Evolutionary conservation across 345 rosid species (phyloP).

Genomic region (Eucalyptus camaldulensis): DNA sequence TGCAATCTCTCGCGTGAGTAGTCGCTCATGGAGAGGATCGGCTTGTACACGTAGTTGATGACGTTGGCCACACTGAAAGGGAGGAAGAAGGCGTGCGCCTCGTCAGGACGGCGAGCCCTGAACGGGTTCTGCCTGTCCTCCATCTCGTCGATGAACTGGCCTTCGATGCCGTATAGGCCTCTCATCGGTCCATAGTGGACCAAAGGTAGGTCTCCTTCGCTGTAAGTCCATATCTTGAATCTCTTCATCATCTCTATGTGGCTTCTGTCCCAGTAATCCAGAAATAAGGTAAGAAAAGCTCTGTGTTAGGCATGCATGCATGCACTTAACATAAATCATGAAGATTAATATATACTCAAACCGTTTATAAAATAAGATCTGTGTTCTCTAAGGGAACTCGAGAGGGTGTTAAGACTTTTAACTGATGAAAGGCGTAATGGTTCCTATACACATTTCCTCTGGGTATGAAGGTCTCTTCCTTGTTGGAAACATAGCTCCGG

Average conservation of each 20-base stretch:
- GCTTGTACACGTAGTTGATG: conserved; percentile 22
- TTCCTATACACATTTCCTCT: conserved; percentile 42
- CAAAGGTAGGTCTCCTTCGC: conserved; percentile 46
- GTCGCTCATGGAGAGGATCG: conserved; percentile 8
- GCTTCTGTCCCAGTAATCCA: conserved; percentile 17
- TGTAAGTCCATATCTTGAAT: conserved; percentile 21
- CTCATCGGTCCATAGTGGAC: conserved; percentile 38
- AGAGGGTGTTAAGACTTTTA: background rate
- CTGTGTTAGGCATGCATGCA: background rate
- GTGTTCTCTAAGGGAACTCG: background rate
- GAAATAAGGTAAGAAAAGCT: background rate
- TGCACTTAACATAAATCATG: background rate
- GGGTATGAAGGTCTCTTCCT: conserved; percentile 23
- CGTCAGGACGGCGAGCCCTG: conserved; percentile 28
- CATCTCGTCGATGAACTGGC: conserved; percentile 18
- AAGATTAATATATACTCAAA: background rate
- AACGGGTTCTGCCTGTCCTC: conserved; percentile 15
- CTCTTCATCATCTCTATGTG: conserved; percentile 35
- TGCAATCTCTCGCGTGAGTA: conserved; percentile 9
- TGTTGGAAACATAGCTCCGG: conserved; percentile 17
- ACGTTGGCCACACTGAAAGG: conserved; percentile 37
- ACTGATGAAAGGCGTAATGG: conserved; percentile 50
- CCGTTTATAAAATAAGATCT: background rate
- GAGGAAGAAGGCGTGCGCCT: conserved; percentile 39
- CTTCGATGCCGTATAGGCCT: conserved; percentile 31